Base-by-base conservation (phyloP, 306 rosid species). In the Bauhinia variegata region DNA sequence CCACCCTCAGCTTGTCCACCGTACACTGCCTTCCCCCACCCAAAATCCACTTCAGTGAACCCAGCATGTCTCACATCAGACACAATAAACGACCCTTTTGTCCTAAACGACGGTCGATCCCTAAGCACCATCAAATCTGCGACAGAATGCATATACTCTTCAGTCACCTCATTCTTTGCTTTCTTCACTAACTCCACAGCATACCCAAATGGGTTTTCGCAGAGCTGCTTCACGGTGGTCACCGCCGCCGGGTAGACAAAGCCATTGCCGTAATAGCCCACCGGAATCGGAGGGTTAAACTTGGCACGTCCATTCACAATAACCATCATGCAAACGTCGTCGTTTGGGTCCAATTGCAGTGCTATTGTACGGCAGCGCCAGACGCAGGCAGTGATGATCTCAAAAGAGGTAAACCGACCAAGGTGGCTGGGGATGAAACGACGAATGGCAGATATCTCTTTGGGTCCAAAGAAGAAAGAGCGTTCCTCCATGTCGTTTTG, bases 11-110 rank as follows among this genome's bases (percentile, higher is more conserved):
- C 57, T 11, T 11, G 47, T 9, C 75, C 75, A 10, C 58, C 61
- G 37, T 15, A 74, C 0, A 16, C 43, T 2, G 83, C 53, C 30
- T 34, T 48, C 5, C 80, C 83, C 80, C 86, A 78, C 5, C 86
- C 83, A 6, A 74, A 78, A 49, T 78, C 59, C 9, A 82, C 23
- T n/a, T 67, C 70, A 10, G 7, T 44, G 0, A 41, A 4, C n/a
- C 70, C 67, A 0, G 6, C 19, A 15, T 63, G 51, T 0, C 56
- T 46, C 0, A 0, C 0, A 19, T 82, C 75, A 0, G 78, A 70
- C 11, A 82, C 80, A 0, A 19, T 0, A 0, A 3, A 70, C 1
- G 65, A 7, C 1, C 68, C n/a, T 0, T 11, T 34, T 5, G 2
- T n/a, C 0, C 10, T 30, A 13, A 23, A 60, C 11, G 0, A 0